Base-by-base conservation (phyloP, 2,329 filamentous ascomycete genomes). In the Aspergillus tanneri region DNA sequence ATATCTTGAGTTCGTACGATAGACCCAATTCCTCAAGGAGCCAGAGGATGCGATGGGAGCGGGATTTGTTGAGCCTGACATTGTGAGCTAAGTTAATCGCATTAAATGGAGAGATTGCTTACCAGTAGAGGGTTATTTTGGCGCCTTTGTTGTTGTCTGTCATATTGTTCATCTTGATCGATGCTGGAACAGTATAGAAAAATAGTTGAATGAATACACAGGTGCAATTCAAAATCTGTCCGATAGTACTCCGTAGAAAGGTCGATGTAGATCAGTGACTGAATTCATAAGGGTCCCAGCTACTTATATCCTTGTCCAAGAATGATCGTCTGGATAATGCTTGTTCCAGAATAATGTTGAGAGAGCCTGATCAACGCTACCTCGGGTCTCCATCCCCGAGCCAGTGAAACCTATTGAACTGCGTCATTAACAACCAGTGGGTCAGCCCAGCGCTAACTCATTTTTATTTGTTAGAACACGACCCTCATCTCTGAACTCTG, bases 11-110 rank as follows among this genome's bases (percentile, higher is more conserved):
- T 53, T 91, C 82, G 71, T 95, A 96, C 22, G 85, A 79, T 25
- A 95, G 69, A 35, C 86, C 79, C 53, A 93, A 83, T 69, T 92
- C 89, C 66, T 93, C 88, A 35, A 95, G 80, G 5, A 95, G 83
- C 88, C 88, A 95, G 36, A 93, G 74, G 49, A 92, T 86, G 53
- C 88, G 84, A 69, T 95, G 88, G 10, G 88, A 83, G 58, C 90
- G 87, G 47, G 90, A 95, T 59, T 86, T 77, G 59, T 92, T 82
- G 52, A 95, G 85, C 90, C 90, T 95, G 45, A 19, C 10, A 41
- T 37, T 18, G 24, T 53, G 22, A 55, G 37, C 43, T 5, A 10
- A 9, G 2, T 9, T 5, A 4, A 3, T 34, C 10, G 14, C 5
- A 14, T 22, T 10, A 12, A 10, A 2, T 4, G 5, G 2, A 9